Evolutionary conservation across 2,329 filamentous ascomycete species (phyloP), one percentile per base, ranked within the genome.

Genomic region (Arthrinium phaeospermum): DNA sequence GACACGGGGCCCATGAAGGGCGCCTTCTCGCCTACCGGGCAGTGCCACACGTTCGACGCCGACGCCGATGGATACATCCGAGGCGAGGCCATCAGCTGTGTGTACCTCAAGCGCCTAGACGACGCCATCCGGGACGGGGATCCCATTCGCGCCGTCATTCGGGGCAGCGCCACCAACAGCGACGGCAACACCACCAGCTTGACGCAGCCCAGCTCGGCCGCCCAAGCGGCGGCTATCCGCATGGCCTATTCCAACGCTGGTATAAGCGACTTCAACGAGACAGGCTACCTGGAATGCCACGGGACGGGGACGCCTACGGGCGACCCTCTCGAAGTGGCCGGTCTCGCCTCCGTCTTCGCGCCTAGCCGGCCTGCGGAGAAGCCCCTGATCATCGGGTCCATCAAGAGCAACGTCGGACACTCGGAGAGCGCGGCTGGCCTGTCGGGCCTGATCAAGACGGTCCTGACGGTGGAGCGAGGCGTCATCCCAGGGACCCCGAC

Each of bases 21-120:
- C 37, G 37, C 37, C 6, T 41, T 41, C 37, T 41, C 37, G 2
- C 37, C 37, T 41, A 41, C 37, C 37, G 37, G 37, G 37, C 37
- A 34, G 44, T 61, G 19, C 6, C 53, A 75, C 51, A 76, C 78
- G 30, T 84, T 79, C 73, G 85, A 85, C 74, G 73, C 75, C 13
- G 76, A 75, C n/a, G 86, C 82, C 4, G 80, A 83, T 71, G 87
- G 86, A 0, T 88, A 87, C 75, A 84, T 80, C 0, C 80, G 85
- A 10, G 86, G 85, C 2, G 86, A 88, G 74, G 86, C 85, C 3
- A 77, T 83, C 27, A 83, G 77, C 0, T 77, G 81, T 30, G 68
- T 88, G 4, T 71, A 86, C 1, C 71, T 88, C 3, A 87, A 87
- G 75, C 81, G 78, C 0, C 77, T 87, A 0, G 77, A 79, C 6